Percentiles rank a stretch among this genome's conserved stretches.
Conservation (phyloP, 306 rosid genomes). For the Neltuma alba region DNA sequence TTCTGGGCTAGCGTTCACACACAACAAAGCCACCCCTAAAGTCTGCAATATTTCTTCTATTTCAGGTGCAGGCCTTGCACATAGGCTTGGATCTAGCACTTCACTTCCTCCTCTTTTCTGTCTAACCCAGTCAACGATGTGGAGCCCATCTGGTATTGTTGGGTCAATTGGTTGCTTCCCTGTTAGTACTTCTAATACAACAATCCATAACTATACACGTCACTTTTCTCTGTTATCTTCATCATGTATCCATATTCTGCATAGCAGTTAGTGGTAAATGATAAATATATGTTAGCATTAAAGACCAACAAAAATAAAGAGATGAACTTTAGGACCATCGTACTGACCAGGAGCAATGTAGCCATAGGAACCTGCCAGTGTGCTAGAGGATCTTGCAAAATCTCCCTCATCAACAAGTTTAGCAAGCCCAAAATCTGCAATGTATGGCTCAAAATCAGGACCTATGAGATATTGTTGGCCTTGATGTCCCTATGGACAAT, state of each 20-base stretch:
- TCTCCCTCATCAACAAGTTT: constrained; percentile 81
- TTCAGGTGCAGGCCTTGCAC: constrained; percentile 60
- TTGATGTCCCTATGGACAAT: constrained; percentile 91
- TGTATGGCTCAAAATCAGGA: constrained; percentile 80
- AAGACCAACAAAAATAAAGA: too few species aligned
- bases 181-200: constrained; percentile 74
- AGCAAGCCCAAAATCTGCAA: constrained; percentile 93
- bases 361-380: constrained; percentile 91
- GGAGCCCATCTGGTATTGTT: constrained; percentile 84
- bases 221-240: constrained; percentile 94
- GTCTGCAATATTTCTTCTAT: constrained; percentile 76
- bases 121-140: constrained; percentile 88
- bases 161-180: constrained; percentile 95
- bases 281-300: not conserved
- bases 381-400: constrained; percentile 74
- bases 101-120: constrained; percentile 54
- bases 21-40: constrained; percentile 82
- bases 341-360: constrained; percentile 91
- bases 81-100: constrained; percentile 61
- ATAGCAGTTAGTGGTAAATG: constrained; percentile 4
- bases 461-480: constrained; percentile 93
- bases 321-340: constrained; percentile 25
- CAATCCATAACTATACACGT: constrained; percentile 85
- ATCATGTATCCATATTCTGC: constrained; percentile 88
- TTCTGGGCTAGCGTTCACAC: constrained; percentile 69